A percentile compares a stretch with the other conserved stretches of the same genome.
Conservation (phyloP, 768 basidiomycete species). For the Psilocybe cubensis region DNA sequence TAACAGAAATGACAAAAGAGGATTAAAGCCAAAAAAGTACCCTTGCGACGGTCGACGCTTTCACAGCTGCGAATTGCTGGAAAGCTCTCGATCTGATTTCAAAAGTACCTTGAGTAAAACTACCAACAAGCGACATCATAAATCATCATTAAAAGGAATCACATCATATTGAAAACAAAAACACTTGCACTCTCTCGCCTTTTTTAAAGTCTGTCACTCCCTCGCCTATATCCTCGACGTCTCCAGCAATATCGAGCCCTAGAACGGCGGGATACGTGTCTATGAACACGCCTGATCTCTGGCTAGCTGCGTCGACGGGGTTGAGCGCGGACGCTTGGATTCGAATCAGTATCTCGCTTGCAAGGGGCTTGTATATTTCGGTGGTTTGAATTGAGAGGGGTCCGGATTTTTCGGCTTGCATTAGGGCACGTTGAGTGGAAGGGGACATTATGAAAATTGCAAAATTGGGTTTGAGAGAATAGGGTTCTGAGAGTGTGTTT, state of each 20-base stretch:
- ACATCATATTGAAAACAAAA: background rate
- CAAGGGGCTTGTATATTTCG: conserved; percentile 45
- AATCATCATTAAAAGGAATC: background rate
- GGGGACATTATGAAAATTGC: conserved; percentile 4
- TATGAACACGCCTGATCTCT: conserved; percentile 38
- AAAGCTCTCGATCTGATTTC: conserved; percentile 38
- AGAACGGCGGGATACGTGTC: conserved; percentile 49
- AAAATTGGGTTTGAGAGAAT: background rate
- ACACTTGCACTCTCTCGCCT: conserved; percentile 53
- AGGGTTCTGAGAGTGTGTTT: too few species aligned
- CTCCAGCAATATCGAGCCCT: conserved; percentile 52
- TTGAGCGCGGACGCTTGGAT: conserved; percentile 52
- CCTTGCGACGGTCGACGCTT: conserved; percentile 43
- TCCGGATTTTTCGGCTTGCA: conserved; percentile 25
- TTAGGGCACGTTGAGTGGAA: conserved; percentile 28
- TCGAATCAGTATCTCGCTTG: conserved; percentile 52
- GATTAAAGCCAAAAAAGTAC: conserved; percentile 22
- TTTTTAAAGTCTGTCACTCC: conserved; percentile 49
- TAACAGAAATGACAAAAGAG: background rate
- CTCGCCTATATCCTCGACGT: conserved; percentile 51
- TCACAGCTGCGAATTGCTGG: conserved; percentile 48
- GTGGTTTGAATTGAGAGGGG: conserved; percentile 33
- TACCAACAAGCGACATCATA: conserved; percentile 18
- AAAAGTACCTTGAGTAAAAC: conserved; percentile 43
- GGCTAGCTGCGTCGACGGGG: conserved; percentile 57